Base-by-base conservation (phyloP, 2,329 filamentous ascomycete genomes). In the Aspergillus nomiae region DNA sequence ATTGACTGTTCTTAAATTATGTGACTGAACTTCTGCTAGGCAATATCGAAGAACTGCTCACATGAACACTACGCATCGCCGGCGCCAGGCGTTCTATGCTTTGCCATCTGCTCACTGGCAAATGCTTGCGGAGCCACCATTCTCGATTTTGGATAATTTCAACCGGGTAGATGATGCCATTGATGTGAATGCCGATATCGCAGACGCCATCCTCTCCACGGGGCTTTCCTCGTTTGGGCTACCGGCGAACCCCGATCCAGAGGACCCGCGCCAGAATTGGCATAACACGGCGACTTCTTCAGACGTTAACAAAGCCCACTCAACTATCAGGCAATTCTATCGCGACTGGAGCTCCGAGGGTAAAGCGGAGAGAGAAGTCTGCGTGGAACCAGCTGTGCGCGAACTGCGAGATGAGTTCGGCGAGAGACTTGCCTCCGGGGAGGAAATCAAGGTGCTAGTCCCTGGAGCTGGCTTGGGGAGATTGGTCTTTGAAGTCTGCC, bases 261-360 rank as follows among this genome's bases (percentile, higher is more conserved):
- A 78, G 24, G 77, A 80, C 58, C 76, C 80, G 1, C 77, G 81
- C 41, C 79, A 83, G 14, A 84, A 89, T 51, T 94, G 93, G 89
- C 84, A 87, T 24, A 89, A 87, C 5, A 83, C 87, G 36, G 90
- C 93, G 16, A 94, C 89, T 50, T 80, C 87, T 30, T 82, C 83
- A 26, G 94, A 98, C 72, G 82, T 96, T 59, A 92, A 96, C 74
- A 99, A 98, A 78, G 94, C 94, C 2, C 87, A 93, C 65, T 96
- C 92, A 72, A 98, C 94, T 1, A 85, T 99, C 58, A 89, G 94
- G 12, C 95, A 99, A 74, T 92, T 98, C 76, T 98, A 94, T 77
- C 89, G 95, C 19, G 95, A 99, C 77, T 99, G 96, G 95, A 92
- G 92, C 28, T 85, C 83, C 1, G 93, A 91, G 71, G 95, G 94